These are phyloP conservation scores for Pouteria glomerata DNA, from an alignment of 148 eudicot genomes.

Conservation along the genomic window DNA sequence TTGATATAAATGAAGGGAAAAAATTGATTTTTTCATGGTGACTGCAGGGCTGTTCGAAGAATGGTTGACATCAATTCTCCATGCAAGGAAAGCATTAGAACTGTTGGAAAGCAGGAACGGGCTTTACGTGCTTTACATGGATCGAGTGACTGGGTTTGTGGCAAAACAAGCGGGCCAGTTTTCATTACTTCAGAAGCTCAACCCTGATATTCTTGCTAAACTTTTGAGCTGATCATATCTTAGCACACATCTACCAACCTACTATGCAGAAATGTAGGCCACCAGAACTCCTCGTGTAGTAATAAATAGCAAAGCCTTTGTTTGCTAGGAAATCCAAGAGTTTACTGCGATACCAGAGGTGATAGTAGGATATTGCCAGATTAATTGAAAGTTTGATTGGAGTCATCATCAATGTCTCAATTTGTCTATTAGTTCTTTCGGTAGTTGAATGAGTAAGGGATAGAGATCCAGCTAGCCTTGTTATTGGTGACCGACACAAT, in stretches of 20 bases:
- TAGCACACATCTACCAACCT: background rate
- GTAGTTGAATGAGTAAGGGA: too few species aligned
- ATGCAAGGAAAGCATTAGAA: constrained; percentile 57
- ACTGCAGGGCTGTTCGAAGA: constrained; percentile 70
- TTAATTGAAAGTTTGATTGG: too few species aligned
- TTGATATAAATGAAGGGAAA: background rate
- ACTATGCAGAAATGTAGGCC: constrained; percentile 8
- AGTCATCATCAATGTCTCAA: too few species aligned
- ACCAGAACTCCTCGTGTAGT: too few species aligned
- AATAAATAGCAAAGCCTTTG: too few species aligned
- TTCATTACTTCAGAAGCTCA: constrained; percentile 41
- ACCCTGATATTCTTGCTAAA: constrained; percentile 44
- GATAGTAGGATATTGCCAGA: too few species aligned
- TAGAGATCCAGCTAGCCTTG: too few species aligned
- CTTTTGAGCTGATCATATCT: constrained; percentile 37
- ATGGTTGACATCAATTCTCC: constrained; percentile 60
- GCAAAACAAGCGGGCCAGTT: constrained; percentile 54
- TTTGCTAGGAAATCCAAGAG: too few species aligned
- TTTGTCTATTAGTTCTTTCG: too few species aligned
- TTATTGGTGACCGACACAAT: too few species aligned
- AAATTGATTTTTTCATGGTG: constrained; percentile 3
- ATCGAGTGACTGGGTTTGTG: constrained; percentile 64
- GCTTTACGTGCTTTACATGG: constrained; percentile 77
- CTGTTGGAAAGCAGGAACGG: constrained; percentile 61
- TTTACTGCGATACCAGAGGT: too few species aligned